phyloP scores from a whole-genome alignment of 495 filamentous ascomycete species.

The Neurospora africana region DNA sequence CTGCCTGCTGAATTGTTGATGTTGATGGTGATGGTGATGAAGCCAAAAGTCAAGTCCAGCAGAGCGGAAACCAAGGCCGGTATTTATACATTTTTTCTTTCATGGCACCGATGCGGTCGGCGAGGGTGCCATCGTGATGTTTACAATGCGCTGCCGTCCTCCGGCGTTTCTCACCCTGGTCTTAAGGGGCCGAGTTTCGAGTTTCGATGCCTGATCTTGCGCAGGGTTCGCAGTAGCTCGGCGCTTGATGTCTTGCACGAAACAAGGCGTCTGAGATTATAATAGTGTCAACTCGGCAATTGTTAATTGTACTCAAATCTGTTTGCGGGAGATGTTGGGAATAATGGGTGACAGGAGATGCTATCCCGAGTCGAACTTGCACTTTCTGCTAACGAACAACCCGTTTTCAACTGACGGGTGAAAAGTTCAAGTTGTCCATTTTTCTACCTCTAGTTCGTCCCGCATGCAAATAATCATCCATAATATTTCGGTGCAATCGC shows the following conservation, averaged over 20 bases:
- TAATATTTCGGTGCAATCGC: neutral
- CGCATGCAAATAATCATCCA: neutral
- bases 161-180: neutral
- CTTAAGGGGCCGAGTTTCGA: neutral
- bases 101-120: neutral
- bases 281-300: neutral
- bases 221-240: neutral
- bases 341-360: neutral
- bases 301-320: neutral
- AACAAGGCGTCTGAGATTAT: neutral
- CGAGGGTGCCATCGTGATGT: neutral
- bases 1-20: neutral
- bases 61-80: neutral
- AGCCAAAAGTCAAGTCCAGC: neutral
- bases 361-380: neutral
- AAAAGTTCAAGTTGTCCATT: neutral
- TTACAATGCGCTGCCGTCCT: neutral
- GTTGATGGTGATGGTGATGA: neutral
- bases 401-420: neutral
- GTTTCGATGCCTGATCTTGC: neutral
- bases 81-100: neutral
- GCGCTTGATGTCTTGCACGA: neutral
- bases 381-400: neutral
- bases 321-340: neutral
- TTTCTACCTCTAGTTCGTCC: neutral